Evolutionary conservation across 2,329 filamentous ascomycete species (phyloP), one percentile per base, ranked within the genome.

Genomic region (Trichoderma harzianum): DNA sequence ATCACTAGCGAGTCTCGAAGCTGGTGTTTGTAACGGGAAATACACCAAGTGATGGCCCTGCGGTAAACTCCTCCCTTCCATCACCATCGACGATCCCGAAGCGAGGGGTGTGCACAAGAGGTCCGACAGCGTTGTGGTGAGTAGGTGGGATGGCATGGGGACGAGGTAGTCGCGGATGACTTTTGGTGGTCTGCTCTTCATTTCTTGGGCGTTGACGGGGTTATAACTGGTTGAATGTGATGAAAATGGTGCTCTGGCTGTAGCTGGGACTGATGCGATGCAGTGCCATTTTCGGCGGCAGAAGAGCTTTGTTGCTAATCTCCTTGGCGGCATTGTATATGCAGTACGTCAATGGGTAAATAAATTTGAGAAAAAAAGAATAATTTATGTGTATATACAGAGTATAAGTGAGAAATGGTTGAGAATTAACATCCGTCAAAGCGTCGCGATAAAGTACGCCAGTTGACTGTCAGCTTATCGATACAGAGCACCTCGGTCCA

Each of bases 11-110:
- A 98, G 87, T 39, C 84, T 76, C 8, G 86, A 88, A 16, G 88
- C 83, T 1, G 87, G 84, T 21, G 91, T 84, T 74, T 90, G 88
- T 12, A 92, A 88, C 72, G 94, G 93, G 82, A 97, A 98, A 84
- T 97, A 97, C 74, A 95, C 89, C 43, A 97, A 86, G 80, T 98
- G 94, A 79, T 97, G 91, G 43, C 91, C 92, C 34, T 88, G 85
- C 0, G 91, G 90, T 11, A 63, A 26, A 10, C 24, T 16, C 8
- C 64, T 57, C 24, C 36, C 32, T 16, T 43, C 26, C 10, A 60
- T 32, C 39, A 14, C n/a, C 34, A 68, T 53, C 4, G 70, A 69
- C 7, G 26, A 68, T 7, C 74, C 62, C 11, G 64, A 34, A 62
- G 71, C 26, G 1, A 32, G 43, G 1, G 51, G 11, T 16, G 58